A percentile compares a stretch with the other conserved stretches of the same genome.
phyloP scores from a whole-genome alignment of 192 early-diverging fungal species.

The Gaertneriomyces sp. region DNA sequence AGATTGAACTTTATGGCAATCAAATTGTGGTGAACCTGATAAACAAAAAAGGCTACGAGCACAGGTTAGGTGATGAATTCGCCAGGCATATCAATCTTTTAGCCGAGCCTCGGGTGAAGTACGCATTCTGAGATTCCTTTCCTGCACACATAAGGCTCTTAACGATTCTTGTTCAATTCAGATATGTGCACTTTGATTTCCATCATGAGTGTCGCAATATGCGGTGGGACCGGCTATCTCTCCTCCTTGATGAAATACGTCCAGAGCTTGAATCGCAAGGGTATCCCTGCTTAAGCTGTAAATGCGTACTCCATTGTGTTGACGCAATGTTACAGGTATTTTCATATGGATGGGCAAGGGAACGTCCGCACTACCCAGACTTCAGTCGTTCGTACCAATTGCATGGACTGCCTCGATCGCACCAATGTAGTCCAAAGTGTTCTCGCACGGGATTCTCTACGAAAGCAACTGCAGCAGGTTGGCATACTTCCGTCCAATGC shows the following conservation, averaged over 20 bases:
- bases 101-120: conserved; percentile 40
- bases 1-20: conserved; percentile 69
- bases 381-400: conserved; percentile 91
- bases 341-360: conserved; percentile 39
- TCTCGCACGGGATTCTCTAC: conserved; percentile 71
- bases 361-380: conserved; percentile 53
- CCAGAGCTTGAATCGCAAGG: conserved; percentile 62
- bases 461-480: conserved; percentile 66
- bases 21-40: conserved; percentile 90
- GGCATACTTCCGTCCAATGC: conserved; percentile 61
- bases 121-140: neutral
- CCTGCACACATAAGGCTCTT: too few relatives aligned
- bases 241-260: conserved; percentile 77
- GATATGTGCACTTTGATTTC: conserved; percentile 93
- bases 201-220: conserved; percentile 95
- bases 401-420: conserved; percentile 99
- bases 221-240: conserved; percentile 84
- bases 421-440: conserved; percentile 98
- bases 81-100: conserved; percentile 53
- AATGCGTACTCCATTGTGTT: neutral
- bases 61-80: conserved; percentile 78
- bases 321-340: conserved; percentile 47
- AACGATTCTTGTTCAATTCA: neutral
- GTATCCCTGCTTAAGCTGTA: conserved; percentile 17
- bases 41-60: conserved; percentile 92